A percentile compares a stretch with the other conserved stretches of the same genome.
These are phyloP conservation scores for Fusarium nelsonii DNA, from an alignment of 2,329 filamentous ascomycete genomes.

Conservation along the genomic window DNA sequence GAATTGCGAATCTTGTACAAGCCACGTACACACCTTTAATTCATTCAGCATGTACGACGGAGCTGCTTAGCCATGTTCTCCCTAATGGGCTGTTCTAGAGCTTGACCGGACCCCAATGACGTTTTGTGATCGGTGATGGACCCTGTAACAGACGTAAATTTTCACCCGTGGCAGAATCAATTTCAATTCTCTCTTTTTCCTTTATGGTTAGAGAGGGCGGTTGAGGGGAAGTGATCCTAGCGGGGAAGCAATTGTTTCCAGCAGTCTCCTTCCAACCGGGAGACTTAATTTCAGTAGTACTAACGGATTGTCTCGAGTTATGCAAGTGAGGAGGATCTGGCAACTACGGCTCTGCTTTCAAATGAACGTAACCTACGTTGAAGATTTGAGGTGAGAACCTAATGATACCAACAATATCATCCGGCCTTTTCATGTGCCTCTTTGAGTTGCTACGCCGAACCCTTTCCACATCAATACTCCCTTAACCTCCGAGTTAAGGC, in stretches of 20 bases:
- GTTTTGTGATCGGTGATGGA: not conserved
- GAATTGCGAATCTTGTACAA: not conserved
- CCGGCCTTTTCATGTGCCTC: not conserved
- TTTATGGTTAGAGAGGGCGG: not conserved
- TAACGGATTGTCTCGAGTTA: not conserved
- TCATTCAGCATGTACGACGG: not conserved
- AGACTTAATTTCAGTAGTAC: not conserved
- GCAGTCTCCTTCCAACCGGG: not conserved
- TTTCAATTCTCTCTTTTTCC: not conserved
- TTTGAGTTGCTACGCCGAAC: not conserved
- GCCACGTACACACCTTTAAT: not conserved
- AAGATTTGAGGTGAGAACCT: not conserved
- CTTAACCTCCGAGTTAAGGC: not conserved
- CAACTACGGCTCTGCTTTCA: not conserved
- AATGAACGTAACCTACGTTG: not conserved
- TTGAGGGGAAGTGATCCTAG: not conserved
- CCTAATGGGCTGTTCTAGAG: not conserved
- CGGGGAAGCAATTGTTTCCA: not conserved
- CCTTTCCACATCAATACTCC: not conserved
- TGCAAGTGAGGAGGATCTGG: not conserved
- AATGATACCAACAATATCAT: not conserved
- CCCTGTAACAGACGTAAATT: not conserved
- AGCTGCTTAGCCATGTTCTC: not conserved
- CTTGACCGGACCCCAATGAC: not conserved
- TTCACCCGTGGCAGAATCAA: not conserved